Evolutionary conservation across 345 rosid genomes (phyloP), one percentile per base, ranked within the genome.

Genomic region (Noccaea caerulescens): DNA sequence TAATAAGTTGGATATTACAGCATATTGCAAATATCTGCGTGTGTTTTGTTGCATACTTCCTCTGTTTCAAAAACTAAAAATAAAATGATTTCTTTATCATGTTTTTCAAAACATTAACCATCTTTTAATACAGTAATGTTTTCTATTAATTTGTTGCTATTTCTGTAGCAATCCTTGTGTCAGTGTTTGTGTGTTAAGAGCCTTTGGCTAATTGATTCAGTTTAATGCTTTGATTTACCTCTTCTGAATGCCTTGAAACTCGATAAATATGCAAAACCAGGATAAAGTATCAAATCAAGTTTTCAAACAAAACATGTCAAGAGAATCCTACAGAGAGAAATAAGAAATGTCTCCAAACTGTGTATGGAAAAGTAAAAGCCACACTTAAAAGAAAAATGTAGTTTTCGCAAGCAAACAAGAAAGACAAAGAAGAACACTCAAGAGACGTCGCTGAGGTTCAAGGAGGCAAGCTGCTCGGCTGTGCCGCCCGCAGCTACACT

Each of bases 401-500:
- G 10, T 37, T 45, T 38, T 25, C 4, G 30, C 37, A 58, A 51
- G 10, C 20, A 2, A 72, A 57, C 58, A 30, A 30, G 18, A 41
- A 56, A 38, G 53, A 56, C 39, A 37, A 37, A 55, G 32, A 43
- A 46, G 3, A 20, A 34, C 27, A 58, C 46, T 39, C 79, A 88
- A 45, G 90, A 78, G 69, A 88, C 87, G 73, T 65, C 80, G 68
- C 23, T 79, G 85, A 83, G 85, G 16, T 96, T 84, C 85, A 93
- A 77, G 0, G 93, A 84, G 8, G 90, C 81, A 11, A 90, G 86
- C 72, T 87, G 96, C 68, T 90, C 97, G 3, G 85, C 85, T 1
- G 85, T 52, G 32, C 79, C 88, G 63, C 88, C 84, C 5, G 87
- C 83, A 56, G 83, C 84, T 4, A 91, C 97, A 30, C 78, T 88